A percentile compares a stretch with the other conserved stretches of the same genome.
Conservation (phyloP, 2,329 filamentous ascomycete genomes). For the Ilyonectria mors-panacis region DNA sequence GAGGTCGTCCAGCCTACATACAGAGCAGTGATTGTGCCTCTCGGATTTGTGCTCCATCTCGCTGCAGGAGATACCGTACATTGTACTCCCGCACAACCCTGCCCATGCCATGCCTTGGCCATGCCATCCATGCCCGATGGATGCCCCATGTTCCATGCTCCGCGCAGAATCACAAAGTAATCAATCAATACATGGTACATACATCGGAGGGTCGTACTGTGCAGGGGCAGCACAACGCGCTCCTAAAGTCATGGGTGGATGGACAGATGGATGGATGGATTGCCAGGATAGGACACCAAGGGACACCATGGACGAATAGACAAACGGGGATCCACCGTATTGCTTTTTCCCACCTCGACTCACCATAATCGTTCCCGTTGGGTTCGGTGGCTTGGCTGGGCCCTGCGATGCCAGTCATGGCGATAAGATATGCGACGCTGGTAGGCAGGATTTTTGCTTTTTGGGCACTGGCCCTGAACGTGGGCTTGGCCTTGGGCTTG, state of each 20-base stretch:
- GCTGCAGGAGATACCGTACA: slow-evolving; percentile 11
- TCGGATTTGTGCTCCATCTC: slow-evolving; percentile 12
- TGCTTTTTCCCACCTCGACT: slow-evolving; percentile 34
- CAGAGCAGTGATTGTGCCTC: not conserved
- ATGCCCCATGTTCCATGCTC: slow-evolving; percentile 11
- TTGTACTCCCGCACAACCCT: slow-evolving; percentile 15
- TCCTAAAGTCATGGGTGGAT: slow-evolving; percentile 18
- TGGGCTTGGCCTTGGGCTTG: slow-evolving; percentile 10
- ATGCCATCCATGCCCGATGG: slow-evolving; percentile 23
- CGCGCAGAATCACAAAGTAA: slow-evolving; percentile 19
- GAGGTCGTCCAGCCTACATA: not conserved
- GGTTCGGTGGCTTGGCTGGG: slow-evolving; percentile 43
- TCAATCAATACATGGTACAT: slow-evolving; percentile 11
- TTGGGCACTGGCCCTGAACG: slow-evolving; percentile 22
- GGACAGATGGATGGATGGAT: slow-evolving; percentile 30
- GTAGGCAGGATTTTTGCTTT: slow-evolving; percentile 31
- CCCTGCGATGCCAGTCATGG: slow-evolving; percentile 28
- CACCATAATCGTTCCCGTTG: slow-evolving; percentile 40
- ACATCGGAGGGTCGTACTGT: slow-evolving; percentile 1
- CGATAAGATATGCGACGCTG: slow-evolving; percentile 45
- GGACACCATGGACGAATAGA: slow-evolving; percentile 14
- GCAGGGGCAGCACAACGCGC: slow-evolving; percentile 11
- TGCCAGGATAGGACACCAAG: slow-evolving; percentile 28
- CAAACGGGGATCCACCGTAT: slow-evolving; percentile 24
- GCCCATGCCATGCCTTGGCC: slow-evolving; percentile 7